phyloP scores from a whole-genome alignment of 1,284 basidiomycete genomes.

The Marasmius tenuissimus region DNA sequence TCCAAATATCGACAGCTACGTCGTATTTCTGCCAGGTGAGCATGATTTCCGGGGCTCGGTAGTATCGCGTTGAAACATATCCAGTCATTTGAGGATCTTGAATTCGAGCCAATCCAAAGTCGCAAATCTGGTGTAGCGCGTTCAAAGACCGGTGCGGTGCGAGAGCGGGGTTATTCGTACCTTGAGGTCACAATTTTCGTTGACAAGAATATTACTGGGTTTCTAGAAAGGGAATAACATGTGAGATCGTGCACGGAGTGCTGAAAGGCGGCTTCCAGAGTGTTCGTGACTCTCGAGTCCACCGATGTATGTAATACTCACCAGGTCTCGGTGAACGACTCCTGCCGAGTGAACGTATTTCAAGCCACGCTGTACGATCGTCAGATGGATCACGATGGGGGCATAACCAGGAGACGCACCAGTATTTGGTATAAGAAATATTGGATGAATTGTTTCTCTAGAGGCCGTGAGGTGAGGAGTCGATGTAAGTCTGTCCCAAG shows the following conservation, averaged over 20 bases:
- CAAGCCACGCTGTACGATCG: constrained; percentile 74
- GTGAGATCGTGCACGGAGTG: constrained; percentile 2
- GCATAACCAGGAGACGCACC: constrained; percentile 42
- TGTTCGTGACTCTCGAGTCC: not conserved
- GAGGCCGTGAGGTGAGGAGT: constrained; percentile 90
- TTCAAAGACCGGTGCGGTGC: constrained; percentile 8
- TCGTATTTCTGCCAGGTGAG: constrained; percentile 99
- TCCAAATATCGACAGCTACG: constrained; percentile 99
- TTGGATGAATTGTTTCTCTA: constrained; percentile 99
- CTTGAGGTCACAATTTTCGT: constrained; percentile 99
- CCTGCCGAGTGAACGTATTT: constrained; percentile 99
- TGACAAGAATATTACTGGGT: constrained; percentile 99
- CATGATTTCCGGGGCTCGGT: constrained; percentile 99
- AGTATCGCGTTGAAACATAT: constrained; percentile 98
- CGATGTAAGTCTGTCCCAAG: constrained; percentile 98
- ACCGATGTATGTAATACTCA: constrained; percentile 35
- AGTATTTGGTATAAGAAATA: constrained; percentile 99
- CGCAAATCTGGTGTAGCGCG: constrained; percentile 75
- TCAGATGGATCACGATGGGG: constrained; percentile 11
- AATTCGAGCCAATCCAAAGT: constrained; percentile 95
- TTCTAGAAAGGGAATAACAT: constrained; percentile 53
- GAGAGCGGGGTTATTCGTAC: constrained; percentile 29
- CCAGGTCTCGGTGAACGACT: constrained; percentile 96
- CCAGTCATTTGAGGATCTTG: constrained; percentile 99
- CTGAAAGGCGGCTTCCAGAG: not conserved